These are phyloP conservation scores for Erodium maritimum DNA, from an alignment of 345 rosid species.

Conservation along the genomic window DNA sequence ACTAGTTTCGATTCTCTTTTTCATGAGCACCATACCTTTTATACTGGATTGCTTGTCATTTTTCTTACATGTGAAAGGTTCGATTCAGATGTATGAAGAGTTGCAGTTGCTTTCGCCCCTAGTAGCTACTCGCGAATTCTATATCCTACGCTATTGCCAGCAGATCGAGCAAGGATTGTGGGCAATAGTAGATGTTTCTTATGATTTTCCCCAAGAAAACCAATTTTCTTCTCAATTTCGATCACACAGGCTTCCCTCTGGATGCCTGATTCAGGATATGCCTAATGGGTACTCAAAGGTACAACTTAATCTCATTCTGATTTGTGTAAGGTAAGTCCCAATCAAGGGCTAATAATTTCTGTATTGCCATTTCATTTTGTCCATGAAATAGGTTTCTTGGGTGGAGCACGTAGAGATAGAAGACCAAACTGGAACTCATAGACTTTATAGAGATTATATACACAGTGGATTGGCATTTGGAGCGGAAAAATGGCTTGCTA, in stretches of 20 bases:
- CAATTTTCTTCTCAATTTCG: slow-evolving; percentile 51
- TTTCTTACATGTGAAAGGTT: slow-evolving; percentile 1
- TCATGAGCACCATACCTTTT: neutral
- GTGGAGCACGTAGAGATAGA: slow-evolving; percentile 79
- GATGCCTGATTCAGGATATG: slow-evolving; percentile 94
- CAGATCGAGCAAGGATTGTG: slow-evolving; percentile 87
- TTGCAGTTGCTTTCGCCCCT: slow-evolving; percentile 82
- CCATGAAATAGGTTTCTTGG: slow-evolving; percentile 66
- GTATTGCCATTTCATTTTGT: neutral
- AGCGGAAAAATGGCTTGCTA: slow-evolving; percentile 74
- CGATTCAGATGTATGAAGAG: slow-evolving; percentile 69
- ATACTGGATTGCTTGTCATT: neutral
- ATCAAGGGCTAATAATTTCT: neutral
- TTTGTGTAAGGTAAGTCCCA: neutral
- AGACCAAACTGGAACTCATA: slow-evolving; percentile 49
- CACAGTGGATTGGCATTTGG: slow-evolving; percentile 73
- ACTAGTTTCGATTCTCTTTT: neutral
- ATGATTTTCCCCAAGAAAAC: slow-evolving; percentile 36
- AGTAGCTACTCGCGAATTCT: slow-evolving; percentile 68
- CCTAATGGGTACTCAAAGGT: slow-evolving; percentile 96
- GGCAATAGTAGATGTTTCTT: slow-evolving; percentile 79
- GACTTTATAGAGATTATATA: slow-evolving; percentile 53
- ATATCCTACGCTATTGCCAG: slow-evolving; percentile 69
- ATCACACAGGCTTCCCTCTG: slow-evolving; percentile 71
- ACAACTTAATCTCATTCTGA: neutral